These are phyloP conservation scores for Yamadazyma dendronema DNA, from an alignment of 1,139 yeast species.

Conservation along the genomic window DNA sequence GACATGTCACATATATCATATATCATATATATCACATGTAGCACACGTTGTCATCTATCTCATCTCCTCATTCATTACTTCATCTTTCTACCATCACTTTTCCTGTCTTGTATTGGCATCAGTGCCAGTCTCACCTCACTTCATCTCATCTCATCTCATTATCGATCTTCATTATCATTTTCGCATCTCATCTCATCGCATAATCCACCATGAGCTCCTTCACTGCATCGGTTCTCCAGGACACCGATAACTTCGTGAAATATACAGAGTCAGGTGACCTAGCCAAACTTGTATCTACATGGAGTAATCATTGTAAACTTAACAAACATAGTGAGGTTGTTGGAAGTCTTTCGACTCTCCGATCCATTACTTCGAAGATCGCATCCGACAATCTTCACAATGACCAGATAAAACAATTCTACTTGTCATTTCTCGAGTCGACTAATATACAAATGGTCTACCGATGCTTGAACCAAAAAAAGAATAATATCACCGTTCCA, in stretches of 20 bases:
- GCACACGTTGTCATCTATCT: too few species aligned
- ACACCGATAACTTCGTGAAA: constrained; percentile 8
- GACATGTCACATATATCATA: too few species aligned
- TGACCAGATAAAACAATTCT: constrained; percentile 22
- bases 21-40: too few species aligned
- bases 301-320: constrained; percentile 66
- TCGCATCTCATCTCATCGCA: constrained; percentile 4
- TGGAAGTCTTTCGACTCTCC: constrained; percentile 2
- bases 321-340: constrained; percentile 54
- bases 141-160: too few species aligned
- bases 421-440: constrained; percentile 48
- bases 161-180: too few species aligned
- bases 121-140: too few species aligned
- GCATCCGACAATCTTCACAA: constrained; percentile 5
- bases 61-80: too few species aligned
- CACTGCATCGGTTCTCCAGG: constrained; percentile 12
- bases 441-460: constrained; percentile 63
- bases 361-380: constrained; percentile 6
- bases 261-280: constrained; percentile 13
- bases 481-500: constrained; percentile 63
- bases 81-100: too few species aligned
- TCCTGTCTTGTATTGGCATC: too few species aligned
- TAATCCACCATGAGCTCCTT: constrained; percentile 1
- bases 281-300: constrained; percentile 27
- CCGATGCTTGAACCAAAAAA: constrained; percentile 59